A percentile compares a stretch with the other conserved stretches of the same genome.
Conservation (phyloP, 371 early-diverging fungal species). For the Capniomyces stellatus region DNA sequence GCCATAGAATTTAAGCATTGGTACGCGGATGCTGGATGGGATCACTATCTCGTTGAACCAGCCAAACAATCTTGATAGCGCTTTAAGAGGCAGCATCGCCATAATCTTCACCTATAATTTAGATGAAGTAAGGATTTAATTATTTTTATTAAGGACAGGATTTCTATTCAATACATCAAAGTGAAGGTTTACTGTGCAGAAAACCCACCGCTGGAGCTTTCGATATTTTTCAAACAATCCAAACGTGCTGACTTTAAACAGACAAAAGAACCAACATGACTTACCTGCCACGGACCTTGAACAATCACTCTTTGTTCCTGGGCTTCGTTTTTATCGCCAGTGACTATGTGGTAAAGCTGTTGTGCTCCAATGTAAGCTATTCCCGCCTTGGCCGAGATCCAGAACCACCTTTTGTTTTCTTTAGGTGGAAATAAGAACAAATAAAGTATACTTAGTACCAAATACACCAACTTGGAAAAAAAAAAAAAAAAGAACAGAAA, state of each 20-base stretch:
- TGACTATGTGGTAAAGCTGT: slow-evolving; percentile 36
- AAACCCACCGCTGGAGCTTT: too few relatives aligned
- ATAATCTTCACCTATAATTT: slow-evolving; percentile 74
- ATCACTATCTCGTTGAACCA: slow-evolving; percentile 60
- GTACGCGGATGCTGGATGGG: slow-evolving; percentile 53
- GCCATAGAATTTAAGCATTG: slow-evolving; percentile 58
- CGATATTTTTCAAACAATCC: too few relatives aligned
- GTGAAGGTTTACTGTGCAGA: too few relatives aligned
- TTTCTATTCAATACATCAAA: too few relatives aligned
- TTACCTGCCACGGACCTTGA: slow-evolving; percentile 76
- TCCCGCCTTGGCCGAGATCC: slow-evolving; percentile 63
- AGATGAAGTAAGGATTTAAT: too few relatives aligned
- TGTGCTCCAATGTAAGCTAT: slow-evolving; percentile 49
- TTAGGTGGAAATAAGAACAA: too few relatives aligned
- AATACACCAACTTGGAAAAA: too few relatives aligned
- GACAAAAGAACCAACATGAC: too few relatives aligned
- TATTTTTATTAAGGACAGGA: too few relatives aligned
- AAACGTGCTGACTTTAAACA: too few relatives aligned
- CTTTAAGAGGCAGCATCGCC: slow-evolving; percentile 66
- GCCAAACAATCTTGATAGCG: slow-evolving; percentile 81
- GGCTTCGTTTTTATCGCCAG: slow-evolving; percentile 11
- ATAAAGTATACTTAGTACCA: too few relatives aligned
- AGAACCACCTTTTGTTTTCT: slow-evolving; percentile 48
- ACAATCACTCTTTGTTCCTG: slow-evolving; percentile 25
- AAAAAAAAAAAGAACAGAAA: too few relatives aligned